These are phyloP conservation scores for Emericellopsis atlantica DNA, from an alignment of 2,329 filamentous ascomycete species.

Conservation along the genomic window DNA sequence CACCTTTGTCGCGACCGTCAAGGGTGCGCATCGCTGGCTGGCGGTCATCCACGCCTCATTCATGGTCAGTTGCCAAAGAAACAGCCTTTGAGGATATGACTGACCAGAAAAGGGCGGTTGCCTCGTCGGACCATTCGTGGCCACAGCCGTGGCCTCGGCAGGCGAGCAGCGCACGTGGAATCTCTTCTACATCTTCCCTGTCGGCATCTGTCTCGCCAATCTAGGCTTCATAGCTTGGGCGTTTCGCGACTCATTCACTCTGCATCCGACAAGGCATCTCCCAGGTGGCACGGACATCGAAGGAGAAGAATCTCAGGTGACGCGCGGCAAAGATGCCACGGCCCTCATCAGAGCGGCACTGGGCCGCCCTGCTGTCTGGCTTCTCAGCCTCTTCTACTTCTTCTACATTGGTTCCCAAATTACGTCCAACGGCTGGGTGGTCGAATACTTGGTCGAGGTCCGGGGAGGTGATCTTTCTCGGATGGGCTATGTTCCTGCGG, in stretches of 20 bases:
- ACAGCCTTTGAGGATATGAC: background rate
- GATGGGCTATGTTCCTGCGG: conserved; percentile 50
- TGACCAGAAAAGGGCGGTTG: conserved; percentile 26
- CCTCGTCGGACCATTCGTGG: conserved; percentile 42
- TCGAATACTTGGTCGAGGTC: conserved; percentile 50
- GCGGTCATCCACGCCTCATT: conserved; percentile 55
- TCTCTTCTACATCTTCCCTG: conserved; percentile 41
- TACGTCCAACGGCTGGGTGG: conserved; percentile 49
- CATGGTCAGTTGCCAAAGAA: conserved; percentile 9
- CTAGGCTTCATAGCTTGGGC: conserved; percentile 29
- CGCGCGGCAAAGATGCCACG: conserved; percentile 19
- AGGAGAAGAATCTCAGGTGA: background rate
- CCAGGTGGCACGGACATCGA: background rate
- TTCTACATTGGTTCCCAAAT: conserved; percentile 44
- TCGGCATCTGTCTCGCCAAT: conserved; percentile 39
- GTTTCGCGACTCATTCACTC: conserved; percentile 29
- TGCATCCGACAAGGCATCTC: conserved; percentile 15
- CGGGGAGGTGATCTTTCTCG: conserved; percentile 40
- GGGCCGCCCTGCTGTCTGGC: conserved; percentile 35
- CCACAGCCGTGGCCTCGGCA: conserved; percentile 33
- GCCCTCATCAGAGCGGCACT: conserved; percentile 31
- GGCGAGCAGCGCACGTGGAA: conserved; percentile 29
- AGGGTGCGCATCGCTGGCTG: conserved; percentile 43
- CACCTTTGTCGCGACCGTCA: conserved; percentile 40
- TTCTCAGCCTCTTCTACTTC: conserved; percentile 51